Base-by-base conservation (phyloP, 2,329 filamentous ascomycete genomes). In the Penicillium sp. region DNA sequence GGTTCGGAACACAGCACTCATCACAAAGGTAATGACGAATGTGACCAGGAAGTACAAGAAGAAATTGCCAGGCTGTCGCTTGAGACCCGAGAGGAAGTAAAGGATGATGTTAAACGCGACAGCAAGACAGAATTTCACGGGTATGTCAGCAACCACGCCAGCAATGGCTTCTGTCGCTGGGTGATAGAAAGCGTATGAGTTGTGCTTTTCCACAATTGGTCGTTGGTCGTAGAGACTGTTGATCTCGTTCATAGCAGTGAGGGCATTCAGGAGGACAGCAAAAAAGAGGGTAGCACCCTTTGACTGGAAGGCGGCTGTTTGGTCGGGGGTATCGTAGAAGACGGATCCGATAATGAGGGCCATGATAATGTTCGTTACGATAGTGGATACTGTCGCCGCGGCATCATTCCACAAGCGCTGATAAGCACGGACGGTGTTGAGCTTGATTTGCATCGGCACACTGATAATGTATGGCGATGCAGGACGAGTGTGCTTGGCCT, bases 81-180 rank as follows among this genome's bases (percentile, higher is more conserved):
- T 76, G 16, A 95, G 70, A 42, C 87, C 84, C 0, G 84, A 82
- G 76, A 95, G 80, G 65, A 95, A 94, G 67, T 95, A 95, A 2
- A 95, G 64, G 3, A 79, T 73, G 16, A 88, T 39, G 57, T 93
- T 90, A 72, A 93, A 93, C 3, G 77, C 64, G 43, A 90, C 51
- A 86, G 87, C 14, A 64, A 31, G n/a, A 12, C 18, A 23, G 27
- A 93, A 66, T 60, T 90, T 93, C 64, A 86, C 85, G 0, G 88
- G 88, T 79, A 42, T 76, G 32, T 56, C 55, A 17, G 48, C 52
- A 2, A 57, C 15, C 0, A 57, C 25, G 9, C 44, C 42, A 13
- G 35, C 35, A 15, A 48, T 41, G 1, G 35, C 44, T 14, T 43
- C 47, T 1, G 51, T 50, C 15, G 50, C 48, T 0, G 57, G 57